Base-by-base conservation (phyloP, 306 rosid species). In the Castanea crenata region DNA sequence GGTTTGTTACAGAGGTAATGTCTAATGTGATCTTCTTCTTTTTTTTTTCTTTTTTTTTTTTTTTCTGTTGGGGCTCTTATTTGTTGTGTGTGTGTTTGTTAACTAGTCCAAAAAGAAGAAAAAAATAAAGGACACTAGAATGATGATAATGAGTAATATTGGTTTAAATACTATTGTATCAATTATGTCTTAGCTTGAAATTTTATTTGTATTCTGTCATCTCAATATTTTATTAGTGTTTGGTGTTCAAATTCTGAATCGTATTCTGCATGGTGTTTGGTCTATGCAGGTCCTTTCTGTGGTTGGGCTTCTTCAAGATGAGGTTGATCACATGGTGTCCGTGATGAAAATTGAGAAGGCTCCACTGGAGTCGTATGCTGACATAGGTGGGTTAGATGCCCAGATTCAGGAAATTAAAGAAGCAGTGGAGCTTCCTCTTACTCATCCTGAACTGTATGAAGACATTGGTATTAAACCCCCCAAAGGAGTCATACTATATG, bases 261-360 rank as follows among this genome's bases (percentile, higher is more conserved):
- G 18, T 20, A 55, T 19, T 73, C n/a, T 13, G 23, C 13, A 46
- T 29, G 7, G 23, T 78, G 9, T 51, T 18, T 38, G 38, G 20
- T 21, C 3, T 44, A 34, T 84, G 55, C 55, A 86, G 90, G 90
- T 86, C 44, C 90, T 89, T 29, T 89, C 92, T 20, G 92, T 89
- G 55, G 92, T 89, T 46, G 92, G 92, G 41, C 91, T 89, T 61
- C 92, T 89, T 55, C 91, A 89, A 89, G 90, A 87, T 72, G 92
- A 89, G 80, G 92, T 89, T 70, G 92, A 89, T 86, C 90, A 90
- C 9, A 89, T 89, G 92, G 92, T 89, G 55, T 89, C 89, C 3
- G 90, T 89, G 58, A 89, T 86, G 92, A 89, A 89, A 65, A 90
- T 89, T 7, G 92, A 89, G 87, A 89, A 89, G 74, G 90, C 92